Percentiles rank a stretch among this genome's conserved stretches.
Evolutionary conservation across 1,284 basidiomycete species (phyloP).

Genomic region (Blastosporella zonata): DNA sequence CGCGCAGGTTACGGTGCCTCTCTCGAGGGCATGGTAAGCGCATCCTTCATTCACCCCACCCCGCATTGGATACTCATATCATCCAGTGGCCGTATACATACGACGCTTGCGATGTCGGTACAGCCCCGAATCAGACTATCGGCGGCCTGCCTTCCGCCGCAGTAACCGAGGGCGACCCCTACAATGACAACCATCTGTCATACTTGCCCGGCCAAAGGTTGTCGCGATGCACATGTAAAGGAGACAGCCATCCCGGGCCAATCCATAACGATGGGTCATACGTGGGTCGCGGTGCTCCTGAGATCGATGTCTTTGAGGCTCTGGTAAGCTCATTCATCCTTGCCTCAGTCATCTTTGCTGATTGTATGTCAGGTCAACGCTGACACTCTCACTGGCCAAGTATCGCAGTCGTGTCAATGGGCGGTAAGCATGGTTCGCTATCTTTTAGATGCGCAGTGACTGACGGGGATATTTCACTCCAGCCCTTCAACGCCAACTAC

Average conservation of each 20-base stretch:
- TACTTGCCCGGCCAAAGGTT: conserved; percentile 79
- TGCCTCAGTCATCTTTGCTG: too few relatives aligned
- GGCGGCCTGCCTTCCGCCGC: conserved; percentile 39
- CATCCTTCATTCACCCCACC: neutral
- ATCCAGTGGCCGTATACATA: conserved; percentile 75
- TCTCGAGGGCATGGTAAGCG: conserved; percentile 45
- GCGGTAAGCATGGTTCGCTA: conserved; percentile 46
- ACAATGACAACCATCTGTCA: conserved; percentile 41
- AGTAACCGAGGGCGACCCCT: conserved; percentile 46
- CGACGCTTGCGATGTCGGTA: conserved; percentile 73
- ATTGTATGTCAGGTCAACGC: conserved; percentile 28
- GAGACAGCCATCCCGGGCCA: conserved; percentile 78
- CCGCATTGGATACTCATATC: neutral
- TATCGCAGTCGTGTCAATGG: conserved; percentile 73
- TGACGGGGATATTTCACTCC: conserved; percentile 9
- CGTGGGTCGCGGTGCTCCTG: conserved; percentile 74
- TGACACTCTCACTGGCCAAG: conserved; percentile 41
- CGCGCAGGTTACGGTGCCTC: conserved; percentile 49
- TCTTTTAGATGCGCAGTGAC: conserved; percentile 22
- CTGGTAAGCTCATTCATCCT: conserved; percentile 30
- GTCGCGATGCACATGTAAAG: conserved; percentile 76
- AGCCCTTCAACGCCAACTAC: conserved; percentile 64
- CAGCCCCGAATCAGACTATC: conserved; percentile 58
- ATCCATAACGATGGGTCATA: conserved; percentile 56
- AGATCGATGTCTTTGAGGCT: conserved; percentile 82